Evolutionary conservation across 345 rosid genomes (phyloP).

Genomic region (Eutrema heterophyllum): DNA sequence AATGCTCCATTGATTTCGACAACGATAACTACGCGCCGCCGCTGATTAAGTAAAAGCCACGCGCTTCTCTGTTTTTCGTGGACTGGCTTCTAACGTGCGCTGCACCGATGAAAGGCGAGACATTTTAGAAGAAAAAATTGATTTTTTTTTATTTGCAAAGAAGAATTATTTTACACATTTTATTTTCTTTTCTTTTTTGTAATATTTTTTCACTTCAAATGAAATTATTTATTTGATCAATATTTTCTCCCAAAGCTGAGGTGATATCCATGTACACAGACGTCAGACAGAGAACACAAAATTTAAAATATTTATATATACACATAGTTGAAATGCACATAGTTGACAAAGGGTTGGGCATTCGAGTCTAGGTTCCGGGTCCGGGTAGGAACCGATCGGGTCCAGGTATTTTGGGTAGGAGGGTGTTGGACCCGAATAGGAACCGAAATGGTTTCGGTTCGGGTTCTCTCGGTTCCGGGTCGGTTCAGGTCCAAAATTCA

Average conservation of each 20-base stretch:
- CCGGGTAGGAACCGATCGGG: no score
- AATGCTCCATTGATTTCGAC: conserved; percentile 40
- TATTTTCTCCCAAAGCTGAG: background rate
- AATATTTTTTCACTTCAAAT: background rate
- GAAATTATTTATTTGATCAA: background rate
- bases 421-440: no score
- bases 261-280: background rate
- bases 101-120: background rate
- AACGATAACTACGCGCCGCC: conserved; percentile 18
- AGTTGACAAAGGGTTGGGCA: no score
- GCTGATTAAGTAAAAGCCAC: conserved; percentile 9
- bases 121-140: background rate
- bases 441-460: no score
- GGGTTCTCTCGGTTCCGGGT: no score
- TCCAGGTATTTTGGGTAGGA: no score
- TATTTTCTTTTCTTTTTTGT: background rate
- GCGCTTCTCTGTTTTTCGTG: background rate
- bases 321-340: no score
- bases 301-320: no score
- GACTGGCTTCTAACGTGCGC: conserved; percentile 17
- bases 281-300: no score
- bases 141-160: background rate
- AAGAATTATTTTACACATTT: background rate
- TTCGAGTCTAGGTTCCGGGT: no score
- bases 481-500: no score